Percentiles rank a stretch among this genome's conserved stretches.
phyloP scores from a whole-genome alignment of 768 basidiomycete genomes.

The Rhizopogon vesiculosus region DNA sequence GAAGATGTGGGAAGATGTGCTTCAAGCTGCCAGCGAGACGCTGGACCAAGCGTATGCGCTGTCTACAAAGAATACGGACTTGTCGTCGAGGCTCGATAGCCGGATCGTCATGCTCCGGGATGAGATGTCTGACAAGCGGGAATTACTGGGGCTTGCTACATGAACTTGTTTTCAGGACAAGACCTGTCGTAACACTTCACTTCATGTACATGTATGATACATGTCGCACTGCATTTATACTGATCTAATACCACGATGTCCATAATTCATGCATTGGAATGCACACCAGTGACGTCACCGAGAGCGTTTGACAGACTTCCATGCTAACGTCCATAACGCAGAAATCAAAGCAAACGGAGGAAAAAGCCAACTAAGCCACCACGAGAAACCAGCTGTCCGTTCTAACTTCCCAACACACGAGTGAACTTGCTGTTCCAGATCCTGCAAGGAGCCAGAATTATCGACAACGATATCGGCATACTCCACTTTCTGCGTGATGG shows the following conservation, averaged over 20 bases:
- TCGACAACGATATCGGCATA: slow-evolving; percentile 87
- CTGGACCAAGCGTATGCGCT: slow-evolving; percentile 47
- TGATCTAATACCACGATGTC: too few relatives aligned
- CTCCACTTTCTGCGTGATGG: slow-evolving; percentile 72
- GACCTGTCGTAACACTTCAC: not conserved
- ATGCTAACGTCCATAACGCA: slow-evolving; percentile 34
- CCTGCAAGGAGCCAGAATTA: slow-evolving; percentile 74
- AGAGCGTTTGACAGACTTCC: slow-evolving; percentile 20
- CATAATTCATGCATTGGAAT: not conserved
- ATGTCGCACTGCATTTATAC: not conserved
- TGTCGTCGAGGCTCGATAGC: slow-evolving; percentile 66
- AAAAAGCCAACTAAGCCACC: slow-evolving; percentile 59
- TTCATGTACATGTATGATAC: not conserved
- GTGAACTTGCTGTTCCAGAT: slow-evolving; percentile 49
- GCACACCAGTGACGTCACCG: not conserved
- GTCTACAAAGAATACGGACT: slow-evolving; percentile 50
- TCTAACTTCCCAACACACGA: slow-evolving; percentile 39
- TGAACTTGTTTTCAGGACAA: not conserved
- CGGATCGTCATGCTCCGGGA: slow-evolving; percentile 64
- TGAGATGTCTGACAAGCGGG: slow-evolving; percentile 62
- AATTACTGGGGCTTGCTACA: slow-evolving; percentile 30
- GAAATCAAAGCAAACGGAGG: slow-evolving; percentile 51
- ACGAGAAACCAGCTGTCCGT: slow-evolving; percentile 48
- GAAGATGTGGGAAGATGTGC: slow-evolving; percentile 41
- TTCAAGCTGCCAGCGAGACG: slow-evolving; percentile 43